phyloP scores from a whole-genome alignment of 140 eudicot species.

The Artemisia princeps region DNA sequence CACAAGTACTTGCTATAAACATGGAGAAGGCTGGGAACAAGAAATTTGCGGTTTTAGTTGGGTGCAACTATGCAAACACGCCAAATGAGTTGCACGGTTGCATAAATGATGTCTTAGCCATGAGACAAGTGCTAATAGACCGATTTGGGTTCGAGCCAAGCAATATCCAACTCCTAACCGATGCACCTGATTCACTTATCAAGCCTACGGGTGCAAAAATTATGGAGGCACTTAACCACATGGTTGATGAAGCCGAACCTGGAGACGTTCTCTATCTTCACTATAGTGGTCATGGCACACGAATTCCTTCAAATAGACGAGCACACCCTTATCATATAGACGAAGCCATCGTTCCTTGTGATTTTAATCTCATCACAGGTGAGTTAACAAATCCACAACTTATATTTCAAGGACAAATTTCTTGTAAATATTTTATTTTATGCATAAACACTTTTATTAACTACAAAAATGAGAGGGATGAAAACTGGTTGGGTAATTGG shows the following conservation, averaged over 20 bases:
- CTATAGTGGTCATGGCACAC: conserved; percentile 90
- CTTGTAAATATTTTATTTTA: no score
- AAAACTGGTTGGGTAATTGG: no score
- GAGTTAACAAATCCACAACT: conserved; percentile 8
- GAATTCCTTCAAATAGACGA: conserved; percentile 39
- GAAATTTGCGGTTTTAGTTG: conserved; percentile 68
- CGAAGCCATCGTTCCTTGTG: conserved; percentile 88
- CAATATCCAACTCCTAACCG: conserved; percentile 50
- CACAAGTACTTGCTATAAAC: conserved; percentile 2
- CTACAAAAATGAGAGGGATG: no score
- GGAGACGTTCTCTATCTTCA: conserved; percentile 78
- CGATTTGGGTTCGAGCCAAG: conserved; percentile 49
- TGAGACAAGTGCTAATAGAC: conserved; percentile 42
- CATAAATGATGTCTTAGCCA: conserved; percentile 75
- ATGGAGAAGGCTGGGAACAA: conserved; percentile 33
- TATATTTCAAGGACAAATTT: no score
- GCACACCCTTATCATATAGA: conserved; percentile 36
- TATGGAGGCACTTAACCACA: conserved; percentile 48
- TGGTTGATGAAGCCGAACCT: conserved; percentile 53
- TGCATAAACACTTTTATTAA: no score
- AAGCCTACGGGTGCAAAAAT: conserved; percentile 83
- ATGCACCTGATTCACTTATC: conserved; percentile 36
- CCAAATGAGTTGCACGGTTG: conserved; percentile 76
- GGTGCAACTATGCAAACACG: conserved; percentile 89
- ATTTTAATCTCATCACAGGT: conserved; percentile 83